Conservation (phyloP, 257 asterid genomes). For the Phtheirospermum japonicum region DNA sequence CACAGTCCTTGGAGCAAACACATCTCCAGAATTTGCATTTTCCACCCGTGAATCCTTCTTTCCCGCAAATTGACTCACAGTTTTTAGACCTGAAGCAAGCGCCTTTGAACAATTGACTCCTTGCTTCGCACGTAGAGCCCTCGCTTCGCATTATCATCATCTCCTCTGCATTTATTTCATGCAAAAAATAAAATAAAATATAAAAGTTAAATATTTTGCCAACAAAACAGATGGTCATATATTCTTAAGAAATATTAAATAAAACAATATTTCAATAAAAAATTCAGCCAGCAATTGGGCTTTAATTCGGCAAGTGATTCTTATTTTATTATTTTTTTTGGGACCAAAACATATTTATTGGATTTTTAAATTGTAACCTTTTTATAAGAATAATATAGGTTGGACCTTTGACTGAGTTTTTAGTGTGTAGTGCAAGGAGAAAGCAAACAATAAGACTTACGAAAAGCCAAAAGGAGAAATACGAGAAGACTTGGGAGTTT, state of each 20-base stretch:
- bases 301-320: too few relatives aligned
- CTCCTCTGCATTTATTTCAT: conserved; percentile 16
- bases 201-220: not conserved
- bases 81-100: conserved; percentile 21
- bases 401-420: too few relatives aligned
- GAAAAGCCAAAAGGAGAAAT: conserved; percentile 21
- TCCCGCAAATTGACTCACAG: conserved; percentile 26
- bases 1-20: conserved; percentile 16
- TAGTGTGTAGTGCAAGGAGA: too few relatives aligned
- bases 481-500: not conserved
- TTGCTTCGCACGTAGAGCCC: conserved; percentile 10
- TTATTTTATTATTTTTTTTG: too few relatives aligned
- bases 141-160: conserved; percentile 20
- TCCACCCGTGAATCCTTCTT: conserved; percentile 22
- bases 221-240: not conserved
- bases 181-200: not conserved
- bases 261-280: too few relatives aligned
- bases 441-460: conserved; percentile 24
- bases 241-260: too few relatives aligned
- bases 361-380: too few relatives aligned
- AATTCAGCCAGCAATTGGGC: too few relatives aligned
- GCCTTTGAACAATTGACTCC: conserved; percentile 25
- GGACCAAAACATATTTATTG: too few relatives aligned
- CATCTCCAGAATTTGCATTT: conserved; percentile 19
- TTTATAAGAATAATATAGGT: too few relatives aligned